phyloP scores from a whole-genome alignment of 805 yeast species.

The Lachancea sp. region DNA sequence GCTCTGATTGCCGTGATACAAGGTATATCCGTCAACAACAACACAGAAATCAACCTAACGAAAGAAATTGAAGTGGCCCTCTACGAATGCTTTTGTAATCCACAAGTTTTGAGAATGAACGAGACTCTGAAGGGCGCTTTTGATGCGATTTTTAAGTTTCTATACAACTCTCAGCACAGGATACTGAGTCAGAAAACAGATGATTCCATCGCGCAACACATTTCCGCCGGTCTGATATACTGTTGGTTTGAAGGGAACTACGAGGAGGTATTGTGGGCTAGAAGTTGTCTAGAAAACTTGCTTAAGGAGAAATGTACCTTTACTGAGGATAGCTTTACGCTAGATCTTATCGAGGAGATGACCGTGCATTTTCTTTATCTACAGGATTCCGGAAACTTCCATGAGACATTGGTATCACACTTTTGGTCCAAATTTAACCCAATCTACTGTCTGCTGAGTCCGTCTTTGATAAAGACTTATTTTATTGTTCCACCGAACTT shows the following conservation, averaged over 20 bases:
- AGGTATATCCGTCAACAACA: conserved; percentile 20
- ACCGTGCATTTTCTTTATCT: conserved; percentile 44
- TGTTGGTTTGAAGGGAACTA: conserved; percentile 49
- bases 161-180: conserved; percentile 27
- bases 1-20: conserved; percentile 21
- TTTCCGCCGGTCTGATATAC: conserved; percentile 48
- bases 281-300: conserved; percentile 26
- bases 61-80: conserved; percentile 28
- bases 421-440: conserved; percentile 32
- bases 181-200: conserved; percentile 17
- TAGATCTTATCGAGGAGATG: conserved; percentile 50
- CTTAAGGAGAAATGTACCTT: conserved; percentile 12
- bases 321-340: conserved; percentile 23
- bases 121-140: conserved; percentile 34
- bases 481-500: conserved; percentile 29
- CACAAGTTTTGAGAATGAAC: conserved; percentile 41
- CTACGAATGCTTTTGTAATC: conserved; percentile 47
- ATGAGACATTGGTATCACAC: conserved; percentile 27
- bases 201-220: conserved; percentile 11
- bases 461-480: conserved; percentile 22
- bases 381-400: conserved; percentile 47
- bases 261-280: conserved; percentile 45
- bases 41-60: conserved; percentile 19
- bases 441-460: conserved; percentile 24
- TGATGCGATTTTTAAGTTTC: conserved; percentile 32